Evolutionary conservation across 306 rosid species (phyloP).

Genomic region (Cotoneaster glaucophyllus): DNA sequence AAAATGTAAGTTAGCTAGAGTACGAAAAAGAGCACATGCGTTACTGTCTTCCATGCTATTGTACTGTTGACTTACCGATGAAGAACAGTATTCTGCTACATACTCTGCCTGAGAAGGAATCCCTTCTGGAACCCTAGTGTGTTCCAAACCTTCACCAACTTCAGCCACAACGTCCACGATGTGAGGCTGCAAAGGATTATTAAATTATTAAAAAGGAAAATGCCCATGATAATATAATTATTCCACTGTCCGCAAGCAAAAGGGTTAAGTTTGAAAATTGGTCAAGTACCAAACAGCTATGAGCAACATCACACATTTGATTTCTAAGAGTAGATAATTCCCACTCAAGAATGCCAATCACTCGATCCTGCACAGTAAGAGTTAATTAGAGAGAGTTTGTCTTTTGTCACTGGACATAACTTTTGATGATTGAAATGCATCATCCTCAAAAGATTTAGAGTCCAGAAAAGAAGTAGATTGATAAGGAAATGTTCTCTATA

Average conservation of each 20-base stretch:
- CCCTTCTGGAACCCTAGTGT: conserved; percentile 62
- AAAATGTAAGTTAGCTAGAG: not conserved
- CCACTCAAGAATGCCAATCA: conserved; percentile 95
- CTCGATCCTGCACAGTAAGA: conserved; percentile 74
- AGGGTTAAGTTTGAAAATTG: conserved; percentile 5
- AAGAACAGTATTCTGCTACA: conserved; percentile 79
- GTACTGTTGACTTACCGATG: conserved; percentile 46
- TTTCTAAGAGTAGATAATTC: conserved; percentile 93
- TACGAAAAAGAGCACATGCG: not conserved
- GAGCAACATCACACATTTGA: conserved; percentile 96
- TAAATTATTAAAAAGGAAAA: not conserved
- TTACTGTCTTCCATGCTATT: not conserved
- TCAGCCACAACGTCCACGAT: conserved; percentile 30
- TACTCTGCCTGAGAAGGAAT: conserved; percentile 75
- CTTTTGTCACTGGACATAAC: not conserved
- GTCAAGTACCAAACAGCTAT: conserved; percentile 58
- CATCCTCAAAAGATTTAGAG: not conserved
- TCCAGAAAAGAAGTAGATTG: not conserved
- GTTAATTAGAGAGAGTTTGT: not conserved
- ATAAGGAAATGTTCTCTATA: not conserved
- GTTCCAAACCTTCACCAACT: conserved; percentile 45
- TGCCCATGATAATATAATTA: not conserved
- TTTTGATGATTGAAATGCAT: not conserved
- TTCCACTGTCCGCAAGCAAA: not conserved
- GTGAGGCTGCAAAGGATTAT: conserved; percentile 50